Conservation (phyloP, 2,329 filamentous ascomycete genomes). For the Berkeleyomyces rouxiae region DNA sequence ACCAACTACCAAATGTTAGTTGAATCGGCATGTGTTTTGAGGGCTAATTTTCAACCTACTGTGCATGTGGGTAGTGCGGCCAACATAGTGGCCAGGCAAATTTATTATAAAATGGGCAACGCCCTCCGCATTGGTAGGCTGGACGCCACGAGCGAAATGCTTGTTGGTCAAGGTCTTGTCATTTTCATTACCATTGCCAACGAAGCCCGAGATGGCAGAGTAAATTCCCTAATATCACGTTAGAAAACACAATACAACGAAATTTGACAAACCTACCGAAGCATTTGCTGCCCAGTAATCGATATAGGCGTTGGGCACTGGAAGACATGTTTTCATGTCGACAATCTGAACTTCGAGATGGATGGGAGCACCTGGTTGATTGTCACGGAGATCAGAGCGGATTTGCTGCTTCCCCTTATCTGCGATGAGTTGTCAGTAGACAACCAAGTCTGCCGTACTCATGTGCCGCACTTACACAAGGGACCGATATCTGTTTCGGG, state of each 20-base stretch:
- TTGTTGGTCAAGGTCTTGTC: constrained; percentile 21
- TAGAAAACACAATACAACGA: neutral
- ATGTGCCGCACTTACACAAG: constrained; percentile 20
- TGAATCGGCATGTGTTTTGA: neutral
- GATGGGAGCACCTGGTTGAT: constrained; percentile 15
- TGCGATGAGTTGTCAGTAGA: neutral
- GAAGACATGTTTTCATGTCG: constrained; percentile 17
- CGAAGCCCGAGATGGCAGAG: constrained; percentile 20
- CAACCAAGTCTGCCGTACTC: neutral
- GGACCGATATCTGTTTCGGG: constrained; percentile 36
- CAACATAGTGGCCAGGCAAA: constrained; percentile 29
- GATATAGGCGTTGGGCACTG: constrained; percentile 15
- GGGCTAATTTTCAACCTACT: constrained; percentile 17
- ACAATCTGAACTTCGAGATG: constrained; percentile 17
- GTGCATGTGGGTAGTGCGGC: constrained; percentile 33
- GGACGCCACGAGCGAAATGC: constrained; percentile 24
- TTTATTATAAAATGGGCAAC: constrained; percentile 28
- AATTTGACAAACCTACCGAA: constrained; percentile 19
- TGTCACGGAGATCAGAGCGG: constrained; percentile 15
- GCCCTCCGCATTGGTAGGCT: constrained; percentile 26
- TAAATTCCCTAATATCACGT: constrained; percentile 20
- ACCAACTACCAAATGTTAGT: constrained; percentile 17
- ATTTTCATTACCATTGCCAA: constrained; percentile 27
- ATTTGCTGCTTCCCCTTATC: constrained; percentile 15
- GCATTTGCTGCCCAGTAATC: constrained; percentile 19